Evolutionary conservation across 306 rosid genomes (phyloP).

Genomic region (Casuarina glauca): DNA sequence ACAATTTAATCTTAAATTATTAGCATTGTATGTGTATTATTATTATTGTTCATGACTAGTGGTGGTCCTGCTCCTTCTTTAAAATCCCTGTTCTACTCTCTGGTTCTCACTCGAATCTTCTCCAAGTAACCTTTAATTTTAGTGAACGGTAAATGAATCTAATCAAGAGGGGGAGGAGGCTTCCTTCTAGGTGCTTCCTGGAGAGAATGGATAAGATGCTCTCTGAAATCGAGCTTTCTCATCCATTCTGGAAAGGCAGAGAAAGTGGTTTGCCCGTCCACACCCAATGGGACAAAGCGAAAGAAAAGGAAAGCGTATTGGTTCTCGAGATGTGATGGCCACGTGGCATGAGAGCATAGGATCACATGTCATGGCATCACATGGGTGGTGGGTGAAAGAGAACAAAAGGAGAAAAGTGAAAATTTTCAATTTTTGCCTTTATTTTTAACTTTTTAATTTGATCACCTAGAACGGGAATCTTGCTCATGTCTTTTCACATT

Average conservation of each 20-base stretch:
- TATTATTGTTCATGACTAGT: slow-evolving; percentile 27
- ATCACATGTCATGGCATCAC: slow-evolving; percentile 4
- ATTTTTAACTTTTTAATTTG: not conserved
- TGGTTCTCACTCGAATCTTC: not conserved
- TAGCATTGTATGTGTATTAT: slow-evolving; percentile 27
- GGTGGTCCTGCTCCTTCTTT: not conserved
- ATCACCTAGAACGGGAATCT: not conserved
- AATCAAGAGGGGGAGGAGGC: no score
- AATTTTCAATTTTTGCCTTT: not conserved
- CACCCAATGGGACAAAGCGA: not conserved
- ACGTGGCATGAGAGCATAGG: not conserved
- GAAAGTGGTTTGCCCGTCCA: not conserved
- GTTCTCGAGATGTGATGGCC: not conserved
- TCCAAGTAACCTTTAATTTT: no score
- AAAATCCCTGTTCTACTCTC: not conserved
- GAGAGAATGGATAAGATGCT: not conserved
- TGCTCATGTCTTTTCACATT: not conserved
- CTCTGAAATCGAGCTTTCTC: not conserved
- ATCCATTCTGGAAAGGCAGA: not conserved
- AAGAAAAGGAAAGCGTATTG: not conserved
- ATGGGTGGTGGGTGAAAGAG: slow-evolving; percentile 2
- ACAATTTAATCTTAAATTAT: not conserved
- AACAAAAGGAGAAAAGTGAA: not conserved
- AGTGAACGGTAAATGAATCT: no score
- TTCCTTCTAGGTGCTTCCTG: not conserved